Base-by-base conservation (phyloP, 192 early-diverging fungal species). In the Martensiomyces pterosporus region DNA sequence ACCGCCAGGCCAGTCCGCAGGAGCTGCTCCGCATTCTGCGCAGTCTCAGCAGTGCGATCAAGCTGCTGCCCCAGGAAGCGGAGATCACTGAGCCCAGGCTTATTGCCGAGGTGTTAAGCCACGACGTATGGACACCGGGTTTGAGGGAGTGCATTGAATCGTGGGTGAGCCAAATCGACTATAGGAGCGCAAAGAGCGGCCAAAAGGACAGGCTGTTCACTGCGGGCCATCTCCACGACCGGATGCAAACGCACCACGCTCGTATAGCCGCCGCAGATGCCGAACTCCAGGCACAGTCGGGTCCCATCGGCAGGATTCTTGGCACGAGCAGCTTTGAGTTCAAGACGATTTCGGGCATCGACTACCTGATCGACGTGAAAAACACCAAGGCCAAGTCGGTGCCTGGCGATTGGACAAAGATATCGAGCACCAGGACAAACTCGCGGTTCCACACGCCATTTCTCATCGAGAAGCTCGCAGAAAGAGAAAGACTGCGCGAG, bases 321-420 rank as follows among this genome's bases (percentile, higher is more conserved):
- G 60, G 76, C 4, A 67, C 73, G 25, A 51, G 58, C 1, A 47
- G 43, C 12, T 52, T 89, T 26, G 66, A 77, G 49, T 94, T 75
- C 57, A 64, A 71, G 14, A 62, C 73, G 9, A 83, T 91, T 2
- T 78, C 85, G 0, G 84, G 81, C 1, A 79, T 86, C 7, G 88
- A 90, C 74, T 90, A 87, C 47, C 60, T 91, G 35, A 59, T 92
- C 9, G 90, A 92, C 58, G 57, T 91, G 32, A 81, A 79, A 14
- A 79, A 75, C 44, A 52, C 69, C 7, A 56, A 70, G 13, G 67
- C 69, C 1, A 64, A 64, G n/a, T 73, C 71, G 13, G 81, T 87
- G 0, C 89, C 92, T 0, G 63, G 60, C 14, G 55, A 80, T 36
- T 94, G 92, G 92, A 52, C 86, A 48, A 84, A 83, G 39, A 75